Evolutionary conservation across 352 stramenopile species (phyloP).

Genomic region (Phytopythium montanum): DNA sequence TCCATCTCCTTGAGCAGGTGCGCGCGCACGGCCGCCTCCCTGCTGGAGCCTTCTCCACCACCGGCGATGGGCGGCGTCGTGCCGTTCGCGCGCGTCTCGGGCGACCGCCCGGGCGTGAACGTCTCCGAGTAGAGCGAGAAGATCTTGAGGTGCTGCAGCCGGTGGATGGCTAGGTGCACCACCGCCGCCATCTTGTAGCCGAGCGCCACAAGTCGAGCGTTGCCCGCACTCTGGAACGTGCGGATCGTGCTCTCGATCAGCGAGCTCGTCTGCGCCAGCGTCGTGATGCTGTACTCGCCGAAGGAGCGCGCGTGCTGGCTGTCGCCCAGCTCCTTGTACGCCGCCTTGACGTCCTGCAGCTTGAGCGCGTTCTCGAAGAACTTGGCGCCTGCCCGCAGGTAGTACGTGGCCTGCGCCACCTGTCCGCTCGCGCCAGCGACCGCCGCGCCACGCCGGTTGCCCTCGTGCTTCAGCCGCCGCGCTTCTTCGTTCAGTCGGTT

Average conservation of each 20-base stretch:
- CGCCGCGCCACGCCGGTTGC: slow-evolving; percentile 48
- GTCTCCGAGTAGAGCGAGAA: slow-evolving; percentile 79
- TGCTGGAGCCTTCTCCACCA: slow-evolving; percentile 45
- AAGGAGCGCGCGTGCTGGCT: slow-evolving; percentile 51
- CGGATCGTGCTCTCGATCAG: slow-evolving; percentile 80
- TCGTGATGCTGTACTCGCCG: slow-evolving; percentile 64
- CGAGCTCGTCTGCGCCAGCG: slow-evolving; percentile 68
- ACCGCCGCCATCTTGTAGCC: slow-evolving; percentile 84
- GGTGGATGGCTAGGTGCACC: slow-evolving; percentile 76
- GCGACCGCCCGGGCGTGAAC: slow-evolving; percentile 71
- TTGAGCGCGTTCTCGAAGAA: slow-evolving; percentile 85
- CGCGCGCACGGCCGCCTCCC: slow-evolving; percentile 61
- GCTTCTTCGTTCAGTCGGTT: slow-evolving; percentile 61
- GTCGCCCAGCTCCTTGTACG: slow-evolving; percentile 70
- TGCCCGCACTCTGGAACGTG: slow-evolving; percentile 54
- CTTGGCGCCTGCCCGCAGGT: slow-evolving; percentile 72
- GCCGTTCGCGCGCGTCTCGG: slow-evolving; percentile 65
- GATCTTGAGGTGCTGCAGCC: slow-evolving; percentile 78
- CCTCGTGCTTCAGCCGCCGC: slow-evolving; percentile 77
- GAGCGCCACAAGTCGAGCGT: slow-evolving; percentile 60
- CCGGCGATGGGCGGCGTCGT: slow-evolving; percentile 63
- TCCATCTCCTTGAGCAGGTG: slow-evolving; percentile 85
- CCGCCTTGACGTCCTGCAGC: slow-evolving; percentile 75
- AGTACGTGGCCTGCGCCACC: slow-evolving; percentile 66
- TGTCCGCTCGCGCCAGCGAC: slow-evolving; percentile 41